Base-by-base conservation (phyloP, 257 asterid genomes). In the Ilex aquifolium region DNA sequence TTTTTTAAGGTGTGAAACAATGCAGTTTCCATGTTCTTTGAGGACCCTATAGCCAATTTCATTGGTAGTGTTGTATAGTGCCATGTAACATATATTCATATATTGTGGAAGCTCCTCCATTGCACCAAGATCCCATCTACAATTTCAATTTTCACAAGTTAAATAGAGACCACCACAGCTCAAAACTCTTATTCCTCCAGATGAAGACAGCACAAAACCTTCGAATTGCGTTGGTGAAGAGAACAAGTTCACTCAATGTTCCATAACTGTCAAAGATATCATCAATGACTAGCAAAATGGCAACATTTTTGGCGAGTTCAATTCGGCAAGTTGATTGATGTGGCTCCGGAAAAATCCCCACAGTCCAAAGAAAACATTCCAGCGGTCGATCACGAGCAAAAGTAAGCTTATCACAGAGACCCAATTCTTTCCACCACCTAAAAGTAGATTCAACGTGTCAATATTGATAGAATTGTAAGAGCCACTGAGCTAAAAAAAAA, bases 381-480 rank as follows among this genome's bases (percentile, higher is more conserved):
- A 82, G 56, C 0, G 88, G 85, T 46, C 95, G 64, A 56, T 83
- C 91, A 48, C 91, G 63, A 0, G 85, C 95, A 63, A 86, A 86
- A 0, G 76, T 72, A 42, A 81, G 71, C 67, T 83, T 83, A 21
- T 83, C 86, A 13, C 77, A 82, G 13, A 86, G 81, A 0, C 91
- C 95, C 2, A 83, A 73, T 14, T 83, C 71, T 64, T 76, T 80
- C 95, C 95, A 86, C 91, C 95, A 86, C 78, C 94, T 85, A 58
- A 42, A 29, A 50, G 13, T 6, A 44, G 27, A 21, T 21, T 21
- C 27, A 21, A 21, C 27, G 1, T 21, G 27, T 21, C 13, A 44
- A 2, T 39, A 44, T 46, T 42, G 7, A 61, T 10, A 44, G 17
- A 27, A 11, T 10, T 42, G 9, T 8, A 42, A 21, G 13, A 13